Evolutionary conservation across 2,329 filamentous ascomycete species (phyloP), one percentile per base, ranked within the genome.

Genomic region (Penicillium hordei): DNA sequence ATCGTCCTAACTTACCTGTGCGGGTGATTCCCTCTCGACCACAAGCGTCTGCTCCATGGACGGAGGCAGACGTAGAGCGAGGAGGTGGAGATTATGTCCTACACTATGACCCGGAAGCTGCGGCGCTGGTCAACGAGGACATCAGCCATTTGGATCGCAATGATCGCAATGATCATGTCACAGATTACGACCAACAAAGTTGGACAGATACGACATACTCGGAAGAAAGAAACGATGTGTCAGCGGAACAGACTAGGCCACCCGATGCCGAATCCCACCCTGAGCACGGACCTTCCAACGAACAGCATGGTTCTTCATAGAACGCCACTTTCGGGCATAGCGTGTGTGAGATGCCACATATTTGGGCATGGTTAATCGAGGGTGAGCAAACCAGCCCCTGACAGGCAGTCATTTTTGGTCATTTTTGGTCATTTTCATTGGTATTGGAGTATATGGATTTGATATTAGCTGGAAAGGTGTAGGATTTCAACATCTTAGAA

Each of bases 21-120:
- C 84, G 82, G 5, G 78, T 87, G 39, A 85, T 87, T 44, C 84
- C 84, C 5, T 83, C 84, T 3, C 84, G 84, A 59, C 79, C 82
- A 38, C 76, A 80, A 50, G 75, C 77, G 31, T 79, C 79, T 34
- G 76, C 82, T 48, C 81, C 82, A 2, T 86, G 84, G 82, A 81
- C 77, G n/a, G 78, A 81, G 4, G 71, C 74, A 21, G 71, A 73
- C 34, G 60, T 70, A 17, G 66, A 69, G 25, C 54, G 63, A 34
- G 68, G 67, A 27, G 53, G 67, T 46, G 60, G 62, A 10, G 61
- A 69, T 23, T 72, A 74, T 48, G 67, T 69, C 27, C 58, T 76
- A 29, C 71, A 71, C 5, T 76, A 76, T 59, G 73, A 76, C 44
- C 74, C 74, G 1, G 74, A 76, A 50, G 61, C 74, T 3, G 74